phyloP scores from a whole-genome alignment of 73 alveolate species.

The Diophrys appendiculata region DNA sequence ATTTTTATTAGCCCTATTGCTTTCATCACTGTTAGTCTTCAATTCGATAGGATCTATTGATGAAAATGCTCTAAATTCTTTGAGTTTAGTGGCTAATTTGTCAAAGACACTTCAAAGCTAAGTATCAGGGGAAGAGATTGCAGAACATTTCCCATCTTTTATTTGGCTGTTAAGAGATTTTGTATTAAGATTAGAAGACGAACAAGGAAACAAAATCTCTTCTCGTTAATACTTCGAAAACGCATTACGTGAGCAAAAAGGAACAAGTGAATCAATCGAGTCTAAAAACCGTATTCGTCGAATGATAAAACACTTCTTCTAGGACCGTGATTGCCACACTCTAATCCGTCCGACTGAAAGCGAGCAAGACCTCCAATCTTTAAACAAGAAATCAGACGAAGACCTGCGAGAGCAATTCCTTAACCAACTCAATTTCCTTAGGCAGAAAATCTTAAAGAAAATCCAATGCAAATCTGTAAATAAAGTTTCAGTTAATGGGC shows the following conservation, averaged over 20 bases:
- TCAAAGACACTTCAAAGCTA: slow-evolving; percentile 72
- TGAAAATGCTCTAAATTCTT: slow-evolving; percentile 84
- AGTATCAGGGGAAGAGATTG: slow-evolving; percentile 67
- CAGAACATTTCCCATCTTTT: slow-evolving; percentile 88
- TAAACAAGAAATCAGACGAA: slow-evolving; percentile 62
- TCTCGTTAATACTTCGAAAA: slow-evolving; percentile 91
- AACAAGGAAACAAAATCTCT: slow-evolving; percentile 75
- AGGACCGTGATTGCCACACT: slow-evolving; percentile 95
- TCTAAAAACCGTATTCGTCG: slow-evolving; percentile 90
- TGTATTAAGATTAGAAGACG: slow-evolving; percentile 74
- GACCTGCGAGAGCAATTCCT: slow-evolving; percentile 90
- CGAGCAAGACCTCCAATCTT: slow-evolving; percentile 86
- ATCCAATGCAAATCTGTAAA: slow-evolving; percentile 89
- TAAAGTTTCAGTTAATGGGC: slow-evolving; percentile 87
- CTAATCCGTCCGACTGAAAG: slow-evolving; percentile 94
- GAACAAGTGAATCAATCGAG: slow-evolving; percentile 83
- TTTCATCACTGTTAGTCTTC: slow-evolving; percentile 81
- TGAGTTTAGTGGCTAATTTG: slow-evolving; percentile 84
- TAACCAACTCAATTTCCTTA: slow-evolving; percentile 66
- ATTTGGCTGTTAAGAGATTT: slow-evolving; percentile 94
- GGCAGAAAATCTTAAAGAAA: slow-evolving; percentile 87
- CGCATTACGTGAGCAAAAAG: slow-evolving; percentile 78
- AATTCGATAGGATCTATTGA: slow-evolving; percentile 93
- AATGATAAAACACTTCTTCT: slow-evolving; percentile 89
- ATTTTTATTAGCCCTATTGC: slow-evolving; percentile 83